Conservation (phyloP, 352 stramenopile genomes). For the Phytopythium cucurbitacearum region DNA sequence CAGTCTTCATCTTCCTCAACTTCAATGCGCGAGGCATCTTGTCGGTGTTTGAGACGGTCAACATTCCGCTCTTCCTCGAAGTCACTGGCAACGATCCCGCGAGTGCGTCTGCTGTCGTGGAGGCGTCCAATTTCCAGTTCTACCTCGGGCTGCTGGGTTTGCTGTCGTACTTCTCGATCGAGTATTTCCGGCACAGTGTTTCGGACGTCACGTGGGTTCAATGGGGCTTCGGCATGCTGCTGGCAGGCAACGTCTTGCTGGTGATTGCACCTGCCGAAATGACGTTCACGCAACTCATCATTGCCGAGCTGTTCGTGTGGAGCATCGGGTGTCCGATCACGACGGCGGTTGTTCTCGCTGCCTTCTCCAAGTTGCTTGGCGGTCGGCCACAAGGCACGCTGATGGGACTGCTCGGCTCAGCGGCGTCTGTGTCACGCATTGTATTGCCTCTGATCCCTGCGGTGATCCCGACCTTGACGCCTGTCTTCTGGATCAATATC, state of each 20-base stretch:
- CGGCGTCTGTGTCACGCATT: conserved; percentile 69
- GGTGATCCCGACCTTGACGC: conserved; percentile 55
- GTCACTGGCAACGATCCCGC: conserved; percentile 56
- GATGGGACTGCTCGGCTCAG: conserved; percentile 74
- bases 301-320: conserved; percentile 75
- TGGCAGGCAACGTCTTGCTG: conserved; percentile 53
- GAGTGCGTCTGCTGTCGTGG: conserved; percentile 45
- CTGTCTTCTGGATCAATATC: conserved; percentile 78
- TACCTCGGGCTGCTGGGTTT: conserved; percentile 68
- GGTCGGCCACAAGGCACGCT: conserved; percentile 70
- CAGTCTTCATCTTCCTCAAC: conserved; percentile 82
- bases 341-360: conserved; percentile 65
- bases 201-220: conserved; percentile 72
- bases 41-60: conserved; percentile 82
- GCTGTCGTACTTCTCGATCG: conserved; percentile 74
- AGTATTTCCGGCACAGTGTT: conserved; percentile 65
- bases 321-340: conserved; percentile 78
- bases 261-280: conserved; percentile 35
- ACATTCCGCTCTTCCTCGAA: conserved; percentile 73
- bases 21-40: conserved; percentile 72
- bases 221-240: conserved; percentile 56
- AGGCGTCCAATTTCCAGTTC: conserved; percentile 81
- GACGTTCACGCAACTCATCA: conserved; percentile 43
- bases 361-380: conserved; percentile 77
- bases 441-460: conserved; percentile 69